Evolutionary conservation across 108 stramenopile species (phyloP).

Genomic region (Schizochytrium sp.): DNA sequence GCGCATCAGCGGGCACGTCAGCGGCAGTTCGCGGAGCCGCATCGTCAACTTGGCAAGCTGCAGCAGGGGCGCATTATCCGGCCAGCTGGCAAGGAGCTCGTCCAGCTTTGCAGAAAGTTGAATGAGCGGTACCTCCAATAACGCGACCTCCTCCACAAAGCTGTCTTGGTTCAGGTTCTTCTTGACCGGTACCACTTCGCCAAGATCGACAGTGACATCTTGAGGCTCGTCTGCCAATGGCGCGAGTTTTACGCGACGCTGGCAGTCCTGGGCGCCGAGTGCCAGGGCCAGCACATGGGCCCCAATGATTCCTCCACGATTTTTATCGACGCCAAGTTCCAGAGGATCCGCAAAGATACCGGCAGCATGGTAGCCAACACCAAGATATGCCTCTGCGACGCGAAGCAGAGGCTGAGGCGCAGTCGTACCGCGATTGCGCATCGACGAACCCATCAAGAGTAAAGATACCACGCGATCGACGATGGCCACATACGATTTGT

Average conservation of each 20-base stretch:
- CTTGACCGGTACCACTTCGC: background rate
- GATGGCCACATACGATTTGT: background rate
- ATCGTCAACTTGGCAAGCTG: conserved; percentile 39
- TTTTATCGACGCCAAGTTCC: background rate
- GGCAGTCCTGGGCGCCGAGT: background rate
- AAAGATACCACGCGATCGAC: background rate
- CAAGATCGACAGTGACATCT: background rate
- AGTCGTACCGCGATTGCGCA: too few species aligned
- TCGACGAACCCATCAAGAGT: too few species aligned
- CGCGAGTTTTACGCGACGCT: background rate
- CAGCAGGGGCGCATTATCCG: conserved; percentile 70
- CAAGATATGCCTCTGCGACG: background rate
- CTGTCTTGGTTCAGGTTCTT: background rate
- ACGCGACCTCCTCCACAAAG: background rate
- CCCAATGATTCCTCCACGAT: background rate
- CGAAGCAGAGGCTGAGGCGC: too few species aligned
- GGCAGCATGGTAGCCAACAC: background rate
- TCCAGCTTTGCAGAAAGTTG: conserved; percentile 54
- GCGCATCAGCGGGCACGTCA: conserved; percentile 61
- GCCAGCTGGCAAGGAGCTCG: conserved; percentile 73
- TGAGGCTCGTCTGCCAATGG: background rate
- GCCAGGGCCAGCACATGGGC: background rate
- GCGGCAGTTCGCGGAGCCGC: conserved; percentile 25
- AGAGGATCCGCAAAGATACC: background rate
- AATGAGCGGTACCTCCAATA: conserved; percentile 30